Base-by-base conservation (phyloP, 2,329 filamentous ascomycete species). In the Sporothrix curviconia region DNA sequence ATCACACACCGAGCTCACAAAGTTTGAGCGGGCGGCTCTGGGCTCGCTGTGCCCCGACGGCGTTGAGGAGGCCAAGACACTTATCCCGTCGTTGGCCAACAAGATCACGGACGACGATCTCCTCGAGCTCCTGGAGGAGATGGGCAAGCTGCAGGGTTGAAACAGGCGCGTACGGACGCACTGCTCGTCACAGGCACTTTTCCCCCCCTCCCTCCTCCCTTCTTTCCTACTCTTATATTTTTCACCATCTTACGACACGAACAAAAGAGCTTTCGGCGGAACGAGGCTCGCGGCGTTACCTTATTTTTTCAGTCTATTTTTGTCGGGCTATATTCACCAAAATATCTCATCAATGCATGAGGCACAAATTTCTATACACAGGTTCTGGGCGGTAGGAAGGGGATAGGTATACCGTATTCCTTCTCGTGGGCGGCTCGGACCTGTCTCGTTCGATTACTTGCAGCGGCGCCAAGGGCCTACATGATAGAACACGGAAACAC, bases 41-140 rank as follows among this genome's bases (percentile, higher is more conserved):
- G 92, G 91, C 34, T 95, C 90, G 32, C 78, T 99, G 39, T 96
- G 91, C 72, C 96, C 92, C 70, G 92, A 95, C 66, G 87, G 85
- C 44, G 87, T 90, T 59, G 94, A 99, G 69, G 95, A 99, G 74
- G 94, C 94, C 60, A 96, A 96, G 76, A 96, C 90, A 8, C 80
- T 99, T 59, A 95, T 99, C 62, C 95, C 94, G 1, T 96, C 83
- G 58, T 73, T 99, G 52, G 81, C 85, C 65, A 86, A 91, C 72
- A 99, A 99, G 76, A 95, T 97, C 67, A 82, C 81, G 60, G 92
- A 97, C 69, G 88, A 90, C 36, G 90, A 95, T 64, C 75, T 99
- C 62, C 87, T 95, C 72, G 86, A 91, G 62, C 77, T 97, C 58
- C 80, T 99, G 58, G 86, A 96, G 68, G 91, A 99, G 76, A 87